A percentile compares a stretch with the other conserved stretches of the same genome.
These are phyloP conservation scores for Perkinsus chesapeaki DNA, from an alignment of 169 alveolate species.

Conservation along the genomic window DNA sequence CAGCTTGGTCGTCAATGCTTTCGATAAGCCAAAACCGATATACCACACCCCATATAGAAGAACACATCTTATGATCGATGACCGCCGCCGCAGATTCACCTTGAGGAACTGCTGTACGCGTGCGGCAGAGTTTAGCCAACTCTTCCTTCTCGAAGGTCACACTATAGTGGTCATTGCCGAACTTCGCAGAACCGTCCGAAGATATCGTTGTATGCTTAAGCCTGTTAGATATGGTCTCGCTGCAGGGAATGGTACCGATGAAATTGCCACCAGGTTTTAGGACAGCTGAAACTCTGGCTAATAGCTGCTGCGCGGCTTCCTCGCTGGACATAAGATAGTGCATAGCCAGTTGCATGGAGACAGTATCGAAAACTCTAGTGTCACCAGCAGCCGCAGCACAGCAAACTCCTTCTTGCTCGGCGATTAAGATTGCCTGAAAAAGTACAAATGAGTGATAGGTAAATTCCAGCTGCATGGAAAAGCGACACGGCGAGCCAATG, in stretches of 20 bases:
- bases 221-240: constrained; percentile 10
- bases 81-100: constrained; percentile 32
- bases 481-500: no score
- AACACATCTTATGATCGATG: constrained; percentile 19
- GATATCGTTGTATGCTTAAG: background rate
- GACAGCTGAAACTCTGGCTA: constrained; percentile 45
- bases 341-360: constrained; percentile 61
- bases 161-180: constrained; percentile 36
- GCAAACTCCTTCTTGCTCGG: background rate
- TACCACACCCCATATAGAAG: constrained; percentile 47
- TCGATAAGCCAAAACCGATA: constrained; percentile 54
- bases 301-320: constrained; percentile 48
- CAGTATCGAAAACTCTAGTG: constrained; percentile 46
- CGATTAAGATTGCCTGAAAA: background rate
- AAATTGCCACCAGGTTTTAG: constrained; percentile 64
- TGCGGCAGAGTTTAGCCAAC: background rate
- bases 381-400: background rate
- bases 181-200: constrained; percentile 18
- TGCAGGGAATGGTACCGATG: constrained; percentile 51
- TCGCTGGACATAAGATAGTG: constrained; percentile 63
- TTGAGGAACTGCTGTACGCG: constrained; percentile 16
- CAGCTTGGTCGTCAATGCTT: constrained; percentile 46
- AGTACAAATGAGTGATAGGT: background rate
- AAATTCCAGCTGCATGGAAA: background rate
- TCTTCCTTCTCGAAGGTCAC: constrained; percentile 39